phyloP scores from a whole-genome alignment of 306 rosid genomes.

The Fagus sylvatica region DNA sequence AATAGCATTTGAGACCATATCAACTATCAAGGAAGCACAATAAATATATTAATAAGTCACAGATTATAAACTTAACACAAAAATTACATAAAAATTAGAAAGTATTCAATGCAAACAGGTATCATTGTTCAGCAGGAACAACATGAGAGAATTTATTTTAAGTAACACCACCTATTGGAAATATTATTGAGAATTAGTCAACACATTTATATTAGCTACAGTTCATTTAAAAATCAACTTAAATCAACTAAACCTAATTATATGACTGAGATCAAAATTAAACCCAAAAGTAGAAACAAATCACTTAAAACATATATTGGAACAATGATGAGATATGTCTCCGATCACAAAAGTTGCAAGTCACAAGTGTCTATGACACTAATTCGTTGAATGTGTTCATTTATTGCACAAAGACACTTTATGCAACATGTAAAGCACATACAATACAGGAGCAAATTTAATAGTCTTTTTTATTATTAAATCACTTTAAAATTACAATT shows the following conservation, averaged over 20 bases:
- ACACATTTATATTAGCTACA: not conserved
- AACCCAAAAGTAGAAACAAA: not conserved
- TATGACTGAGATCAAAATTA: not conserved
- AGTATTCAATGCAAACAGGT: not conserved
- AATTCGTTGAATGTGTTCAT: not conserved
- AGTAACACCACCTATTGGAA: not conserved
- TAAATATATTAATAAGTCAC: not conserved
- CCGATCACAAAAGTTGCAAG: not conserved
- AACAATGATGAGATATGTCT: not conserved
- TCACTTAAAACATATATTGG: not conserved
- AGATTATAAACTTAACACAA: not conserved
- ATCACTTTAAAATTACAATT: not conserved
- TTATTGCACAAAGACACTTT: not conserved
- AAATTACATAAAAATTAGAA: not conserved
- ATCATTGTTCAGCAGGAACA: not conserved
- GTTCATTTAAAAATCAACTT: not conserved
- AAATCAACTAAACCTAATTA: not conserved
- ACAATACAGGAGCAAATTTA: not conserved
- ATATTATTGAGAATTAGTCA: not conserved
- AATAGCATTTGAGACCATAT: not conserved
- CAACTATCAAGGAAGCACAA: not conserved
- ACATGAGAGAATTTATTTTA: not conserved
- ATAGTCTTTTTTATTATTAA: not conserved
- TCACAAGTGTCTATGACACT: not conserved
- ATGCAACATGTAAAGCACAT: not conserved